Base-by-base conservation (phyloP, 768 basidiomycete species). In the Brasilioporus rufonigricans region DNA sequence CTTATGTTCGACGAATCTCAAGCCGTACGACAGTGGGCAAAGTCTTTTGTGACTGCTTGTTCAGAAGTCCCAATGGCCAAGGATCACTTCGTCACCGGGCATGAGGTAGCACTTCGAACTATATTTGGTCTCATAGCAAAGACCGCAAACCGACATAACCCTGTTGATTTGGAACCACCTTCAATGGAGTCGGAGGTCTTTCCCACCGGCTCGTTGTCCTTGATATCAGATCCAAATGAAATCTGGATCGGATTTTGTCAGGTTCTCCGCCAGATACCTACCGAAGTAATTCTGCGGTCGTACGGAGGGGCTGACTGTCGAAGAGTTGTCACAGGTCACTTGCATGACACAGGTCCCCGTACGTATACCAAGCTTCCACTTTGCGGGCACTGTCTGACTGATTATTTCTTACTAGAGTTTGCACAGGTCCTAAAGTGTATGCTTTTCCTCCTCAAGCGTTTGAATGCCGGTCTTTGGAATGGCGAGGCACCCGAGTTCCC, bases 401-500 rank as follows among this genome's bases (percentile, higher is more conserved):
- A 54, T 59, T 57, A 53, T 35, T 12, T 49, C 62, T 35, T 40
- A 54, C 27, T 60, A 89, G 85, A 89, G 58, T 86, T 92, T 68
- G 54, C 65, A 19, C 73, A 79, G 56, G 76, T 88, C 55, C 73
- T 87, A 39, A 77, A 73, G 59, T 84, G 78, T 53, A 83, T 89
- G 57, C 70, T 80, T 11, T 70, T 84, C 43, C 74, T 92, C 29
- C 69, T 89, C 32, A 80, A 82, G 56, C 80, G 85, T 23, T 65
- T 87, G 48, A 77, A 77, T 0, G 60, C 70, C 3, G 64, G 75
- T 12, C 67, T 93, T 14, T 98, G 96, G 95, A 67, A 75, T 19
- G 81, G 78, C 27, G 86, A 90, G 59, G 80, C 80, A 1, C 75
- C 82, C 5, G 86, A 91, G 62, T 90, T 86, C 63, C 87, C 93